phyloP scores from a whole-genome alignment of 345 rosid genomes.

The Chamaenerion angustifolium region DNA sequence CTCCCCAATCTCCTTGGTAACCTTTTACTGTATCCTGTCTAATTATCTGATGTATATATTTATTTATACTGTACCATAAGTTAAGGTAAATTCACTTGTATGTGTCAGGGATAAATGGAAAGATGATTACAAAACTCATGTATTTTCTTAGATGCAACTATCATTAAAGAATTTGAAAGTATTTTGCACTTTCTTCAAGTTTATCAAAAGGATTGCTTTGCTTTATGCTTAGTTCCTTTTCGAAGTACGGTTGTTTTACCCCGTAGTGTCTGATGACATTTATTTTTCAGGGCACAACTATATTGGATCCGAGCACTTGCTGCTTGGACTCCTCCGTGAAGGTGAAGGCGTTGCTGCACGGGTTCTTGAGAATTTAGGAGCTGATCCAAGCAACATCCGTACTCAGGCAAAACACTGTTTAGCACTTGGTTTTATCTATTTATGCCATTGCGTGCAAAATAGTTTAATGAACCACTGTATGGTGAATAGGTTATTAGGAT shows the following conservation, averaged over 20 bases:
- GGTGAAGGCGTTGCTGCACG: conserved; percentile 99
- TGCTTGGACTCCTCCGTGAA: conserved; percentile 91
- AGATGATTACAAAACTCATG: no score
- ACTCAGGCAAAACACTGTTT: conserved; percentile 55
- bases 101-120: no score
- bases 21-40: not conserved
- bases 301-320: conserved; percentile 97
- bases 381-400: conserved; percentile 82
- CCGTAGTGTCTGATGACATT: not conserved
- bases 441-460: conserved; percentile 4
- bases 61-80: no score
- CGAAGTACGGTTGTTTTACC: no score
- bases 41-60: not conserved
- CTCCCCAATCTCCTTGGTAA: not conserved
- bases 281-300: conserved; percentile 66
- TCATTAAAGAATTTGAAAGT: no score
- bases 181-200: no score
- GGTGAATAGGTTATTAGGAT: conserved; percentile 73
- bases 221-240: no score
- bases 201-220: no score
- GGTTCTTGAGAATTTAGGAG: conserved; percentile 91
- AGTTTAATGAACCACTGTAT: not conserved
- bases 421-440: not conserved
- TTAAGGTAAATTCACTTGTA: no score
- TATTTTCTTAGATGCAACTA: no score